Percentiles rank a stretch among this genome's conserved stretches.
Evolutionary conservation across 805 yeast species (phyloP).

Genomic region (Starmerella floris): DNA sequence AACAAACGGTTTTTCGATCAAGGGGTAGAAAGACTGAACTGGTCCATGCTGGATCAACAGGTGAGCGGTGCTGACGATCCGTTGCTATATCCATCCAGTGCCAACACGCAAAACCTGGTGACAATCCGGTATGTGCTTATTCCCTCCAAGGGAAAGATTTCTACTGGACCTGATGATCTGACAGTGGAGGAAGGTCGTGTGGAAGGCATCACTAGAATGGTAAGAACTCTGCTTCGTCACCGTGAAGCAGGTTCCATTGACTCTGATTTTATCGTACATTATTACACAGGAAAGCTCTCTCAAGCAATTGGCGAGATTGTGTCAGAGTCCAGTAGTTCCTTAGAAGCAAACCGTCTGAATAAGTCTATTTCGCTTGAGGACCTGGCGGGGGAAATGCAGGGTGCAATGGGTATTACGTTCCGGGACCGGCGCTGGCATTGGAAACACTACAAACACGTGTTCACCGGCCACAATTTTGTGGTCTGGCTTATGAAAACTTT

Average conservation of each 20-base stretch:
- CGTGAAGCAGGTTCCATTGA: constrained; percentile 15
- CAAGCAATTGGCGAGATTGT: constrained; percentile 46
- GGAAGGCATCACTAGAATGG: constrained; percentile 50
- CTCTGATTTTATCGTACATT: constrained; percentile 29
- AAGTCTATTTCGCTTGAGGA: constrained; percentile 35
- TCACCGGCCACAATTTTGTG: constrained; percentile 74
- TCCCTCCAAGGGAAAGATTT: constrained; percentile 39
- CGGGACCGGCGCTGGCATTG: constrained; percentile 87
- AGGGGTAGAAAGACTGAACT: constrained; percentile 37
- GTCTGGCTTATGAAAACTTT: constrained; percentile 72
- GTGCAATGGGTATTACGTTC: constrained; percentile 46
- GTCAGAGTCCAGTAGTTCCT: constrained; percentile 26
- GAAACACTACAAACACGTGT: constrained; percentile 61
- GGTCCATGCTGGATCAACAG: constrained; percentile 85
- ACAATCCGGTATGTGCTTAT: constrained; percentile 71
- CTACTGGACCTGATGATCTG: constrained; percentile 51
- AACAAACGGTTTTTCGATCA: constrained; percentile 42
- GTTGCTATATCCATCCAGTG: constrained; percentile 33
- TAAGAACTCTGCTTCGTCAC: constrained; percentile 14
- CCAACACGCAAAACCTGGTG: constrained; percentile 39
- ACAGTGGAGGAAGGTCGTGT: constrained; percentile 76
- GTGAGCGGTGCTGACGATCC: constrained; percentile 85
- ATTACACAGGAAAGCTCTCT: constrained; percentile 76
- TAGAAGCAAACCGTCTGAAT: constrained; percentile 18
- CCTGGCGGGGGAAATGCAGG: constrained; percentile 54